Evolutionary conservation across 495 filamentous ascomycete genomes (phyloP).

Genomic region (Diplogelasinospora grovesii): DNA sequence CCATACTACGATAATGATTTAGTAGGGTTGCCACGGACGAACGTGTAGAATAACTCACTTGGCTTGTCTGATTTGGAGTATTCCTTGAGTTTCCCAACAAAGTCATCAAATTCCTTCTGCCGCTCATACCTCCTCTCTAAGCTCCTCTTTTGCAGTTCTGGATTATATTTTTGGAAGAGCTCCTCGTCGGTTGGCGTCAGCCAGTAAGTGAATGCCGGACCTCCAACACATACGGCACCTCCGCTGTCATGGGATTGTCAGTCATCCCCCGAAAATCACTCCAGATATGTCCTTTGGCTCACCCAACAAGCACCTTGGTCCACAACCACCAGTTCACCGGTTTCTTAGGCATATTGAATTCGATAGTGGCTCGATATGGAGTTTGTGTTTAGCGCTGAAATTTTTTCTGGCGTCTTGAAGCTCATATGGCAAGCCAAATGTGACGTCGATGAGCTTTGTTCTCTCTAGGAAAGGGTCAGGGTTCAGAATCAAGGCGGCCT

Average conservation of each 20-base stretch:
- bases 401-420: neutral
- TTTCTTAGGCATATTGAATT: slow-evolving; percentile 23
- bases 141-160: slow-evolving; percentile 79
- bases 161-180: slow-evolving; percentile 85
- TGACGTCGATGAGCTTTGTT: slow-evolving; percentile 5
- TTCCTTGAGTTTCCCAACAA: slow-evolving; percentile 73
- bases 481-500: slow-evolving; percentile 14
- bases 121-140: slow-evolving; percentile 64
- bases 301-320: slow-evolving; percentile 29
- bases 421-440: slow-evolving; percentile 1
- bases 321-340: slow-evolving; percentile 32
- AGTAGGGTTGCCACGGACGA: neutral
- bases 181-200: slow-evolving; percentile 86
- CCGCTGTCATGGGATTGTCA: slow-evolving; percentile 45
- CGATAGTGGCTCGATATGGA: neutral
- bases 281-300: slow-evolving; percentile 2
- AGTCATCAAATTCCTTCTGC: slow-evolving; percentile 82
- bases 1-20: slow-evolving; percentile 50
- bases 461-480: neutral
- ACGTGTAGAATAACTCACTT: slow-evolving; percentile 31
- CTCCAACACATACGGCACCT: slow-evolving; percentile 64
- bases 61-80: slow-evolving; percentile 88
- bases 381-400: neutral
- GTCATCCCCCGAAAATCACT: neutral
- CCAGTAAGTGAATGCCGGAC: slow-evolving; percentile 74